Conservation (phyloP, 2,329 filamentous ascomycete genomes). For the Orbilia blumenaviensis region DNA sequence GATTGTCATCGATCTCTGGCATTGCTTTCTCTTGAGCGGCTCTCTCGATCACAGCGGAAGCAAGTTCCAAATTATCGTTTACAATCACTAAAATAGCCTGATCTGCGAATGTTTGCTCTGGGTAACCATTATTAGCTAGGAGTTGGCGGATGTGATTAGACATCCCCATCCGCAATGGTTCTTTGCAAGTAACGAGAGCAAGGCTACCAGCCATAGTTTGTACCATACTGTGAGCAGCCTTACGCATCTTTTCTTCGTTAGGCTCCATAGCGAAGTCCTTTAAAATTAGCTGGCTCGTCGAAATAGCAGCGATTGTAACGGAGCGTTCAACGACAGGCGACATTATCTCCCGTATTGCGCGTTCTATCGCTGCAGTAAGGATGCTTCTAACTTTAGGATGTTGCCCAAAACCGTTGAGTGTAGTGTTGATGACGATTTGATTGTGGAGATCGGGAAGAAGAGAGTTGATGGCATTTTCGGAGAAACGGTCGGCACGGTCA, state of each 20-base stretch:
- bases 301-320: conserved; percentile 96
- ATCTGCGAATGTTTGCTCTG: conserved; percentile 81
- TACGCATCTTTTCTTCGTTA: conserved; percentile 85
- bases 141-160: conserved; percentile 89
- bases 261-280: conserved; percentile 96
- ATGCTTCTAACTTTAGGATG: conserved; percentile 69
- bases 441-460: conserved; percentile 48
- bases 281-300: conserved; percentile 90
- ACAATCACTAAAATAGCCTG: conserved; percentile 98
- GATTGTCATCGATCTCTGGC: conserved; percentile 92
- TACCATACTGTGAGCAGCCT: conserved; percentile 90
- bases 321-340: conserved; percentile 96
- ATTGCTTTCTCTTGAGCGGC: conserved; percentile 92
- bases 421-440: conserved; percentile 55
- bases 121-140: conserved; percentile 74
- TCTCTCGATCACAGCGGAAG: conserved; percentile 92
- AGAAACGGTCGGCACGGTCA: conserved; percentile 48
- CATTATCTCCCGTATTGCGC: conserved; percentile 94
- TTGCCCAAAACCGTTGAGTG: conserved; percentile 57
- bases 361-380: conserved; percentile 83
- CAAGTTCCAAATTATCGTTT: conserved; percentile 93
- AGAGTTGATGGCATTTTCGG: conserved; percentile 51
- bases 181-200: conserved; percentile 96
- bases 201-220: conserved; percentile 93
- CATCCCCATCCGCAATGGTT: conserved; percentile 94